A percentile compares a stretch with the other conserved stretches of the same genome.
phyloP scores from a whole-genome alignment of 2,329 filamentous ascomycete genomes.

The Verticillium albo-atrum region DNA sequence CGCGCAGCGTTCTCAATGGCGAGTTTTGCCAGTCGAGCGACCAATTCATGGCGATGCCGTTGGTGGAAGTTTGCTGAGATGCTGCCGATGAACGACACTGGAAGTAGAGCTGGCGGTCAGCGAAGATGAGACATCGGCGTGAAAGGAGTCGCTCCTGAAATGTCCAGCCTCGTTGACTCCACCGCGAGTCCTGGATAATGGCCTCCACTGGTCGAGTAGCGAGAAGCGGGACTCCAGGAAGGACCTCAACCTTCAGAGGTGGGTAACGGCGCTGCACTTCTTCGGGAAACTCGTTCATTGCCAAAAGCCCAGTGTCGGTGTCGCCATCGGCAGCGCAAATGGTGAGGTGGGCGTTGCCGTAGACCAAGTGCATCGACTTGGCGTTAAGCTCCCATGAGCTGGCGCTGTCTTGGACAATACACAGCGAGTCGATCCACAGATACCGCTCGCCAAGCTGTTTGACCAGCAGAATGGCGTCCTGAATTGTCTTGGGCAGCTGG shows the following conservation, averaged over 20 bases:
- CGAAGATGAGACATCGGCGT: constrained; percentile 22
- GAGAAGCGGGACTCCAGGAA: not conserved
- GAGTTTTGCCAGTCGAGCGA: constrained; percentile 22
- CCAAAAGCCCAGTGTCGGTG: constrained; percentile 5
- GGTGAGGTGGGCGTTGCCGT: constrained; percentile 37
- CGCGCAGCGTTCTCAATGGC: constrained; percentile 19
- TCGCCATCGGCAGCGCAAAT: constrained; percentile 29
- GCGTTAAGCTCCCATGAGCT: constrained; percentile 22
- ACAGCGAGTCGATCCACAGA: constrained; percentile 13
- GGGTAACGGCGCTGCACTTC: constrained; percentile 15
- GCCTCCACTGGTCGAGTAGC: not conserved
- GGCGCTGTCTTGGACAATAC: constrained; percentile 11
- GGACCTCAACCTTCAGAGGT: not conserved
- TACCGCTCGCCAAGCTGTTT: constrained; percentile 7
- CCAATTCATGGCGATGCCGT: constrained; percentile 10
- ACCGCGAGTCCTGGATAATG: not conserved
- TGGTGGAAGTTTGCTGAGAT: too few relatives aligned
- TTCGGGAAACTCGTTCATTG: constrained; percentile 27
- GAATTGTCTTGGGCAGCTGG: constrained; percentile 20
- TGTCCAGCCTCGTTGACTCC: constrained; percentile 29
- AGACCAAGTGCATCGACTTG: constrained; percentile 39
- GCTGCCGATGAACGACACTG: constrained; percentile 19
- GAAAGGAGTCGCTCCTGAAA: constrained; percentile 37
- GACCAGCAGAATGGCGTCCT: constrained; percentile 37
- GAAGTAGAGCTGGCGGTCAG: constrained; percentile 13